Evolutionary conservation across 768 basidiomycete genomes (phyloP).

Genomic region (Candolleomyces aberdarensis): DNA sequence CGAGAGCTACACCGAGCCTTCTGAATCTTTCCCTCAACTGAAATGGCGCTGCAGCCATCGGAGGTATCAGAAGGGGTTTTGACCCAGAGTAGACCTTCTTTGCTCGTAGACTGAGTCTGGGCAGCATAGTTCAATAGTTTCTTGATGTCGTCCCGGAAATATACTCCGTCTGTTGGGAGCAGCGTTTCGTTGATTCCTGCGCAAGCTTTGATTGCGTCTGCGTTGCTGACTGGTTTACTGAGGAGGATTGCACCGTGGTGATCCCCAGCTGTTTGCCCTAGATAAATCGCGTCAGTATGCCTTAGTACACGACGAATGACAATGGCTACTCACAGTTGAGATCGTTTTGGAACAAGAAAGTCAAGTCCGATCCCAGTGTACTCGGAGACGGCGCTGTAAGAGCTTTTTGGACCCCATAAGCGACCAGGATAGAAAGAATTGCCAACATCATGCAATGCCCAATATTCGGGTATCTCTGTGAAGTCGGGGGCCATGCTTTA

Average conservation of each 20-base stretch:
- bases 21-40: constrained; percentile 12
- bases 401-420: neutral
- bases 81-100: constrained; percentile 14
- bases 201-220: constrained; percentile 15
- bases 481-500: neutral
- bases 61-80: neutral
- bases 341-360: constrained; percentile 30
- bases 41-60: constrained; percentile 14
- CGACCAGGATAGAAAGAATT: neutral
- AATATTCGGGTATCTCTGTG: neutral
- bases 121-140: constrained; percentile 14
- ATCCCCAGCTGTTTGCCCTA: constrained; percentile 20
- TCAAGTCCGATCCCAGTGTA: constrained; percentile 20
- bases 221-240: constrained; percentile 10
- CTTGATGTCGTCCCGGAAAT: constrained; percentile 17
- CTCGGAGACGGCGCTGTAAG: constrained; percentile 11
- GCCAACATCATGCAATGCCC: neutral
- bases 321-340: constrained; percentile 24
- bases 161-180: constrained; percentile 15
- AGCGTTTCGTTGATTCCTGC: constrained; percentile 18
- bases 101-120: neutral
- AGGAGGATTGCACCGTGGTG: constrained; percentile 19
- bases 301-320: neutral
- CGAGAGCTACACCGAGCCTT: constrained; percentile 14
- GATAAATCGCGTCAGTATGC: neutral